These are phyloP conservation scores for Pulveroboletus sp. DNA, from an alignment of 768 basidiomycete species.

Conservation along the genomic window DNA sequence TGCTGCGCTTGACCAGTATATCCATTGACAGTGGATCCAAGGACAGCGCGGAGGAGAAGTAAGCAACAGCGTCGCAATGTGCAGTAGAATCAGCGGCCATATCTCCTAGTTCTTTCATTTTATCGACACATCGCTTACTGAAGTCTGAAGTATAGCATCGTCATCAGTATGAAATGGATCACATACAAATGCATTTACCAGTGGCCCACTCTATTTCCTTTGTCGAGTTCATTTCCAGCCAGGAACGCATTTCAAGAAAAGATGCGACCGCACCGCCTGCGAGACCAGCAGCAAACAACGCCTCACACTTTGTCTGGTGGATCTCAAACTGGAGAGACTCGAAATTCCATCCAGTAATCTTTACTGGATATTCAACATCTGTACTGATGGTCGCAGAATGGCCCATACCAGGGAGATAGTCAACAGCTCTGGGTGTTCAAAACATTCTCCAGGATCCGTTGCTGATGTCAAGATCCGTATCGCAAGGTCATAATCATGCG, in stretches of 20 bases:
- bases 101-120: constrained; percentile 9
- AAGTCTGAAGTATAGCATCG: constrained; percentile 5
- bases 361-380: not conserved
- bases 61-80: constrained; percentile 4
- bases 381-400: not conserved
- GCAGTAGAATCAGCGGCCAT: constrained; percentile 1
- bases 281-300: constrained; percentile 1
- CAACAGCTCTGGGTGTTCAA: constrained; percentile 7
- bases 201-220: constrained; percentile 6
- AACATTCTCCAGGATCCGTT: not conserved
- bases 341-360: constrained; percentile 19
- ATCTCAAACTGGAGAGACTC: constrained; percentile 6
- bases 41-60: constrained; percentile 7
- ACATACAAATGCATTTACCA: not conserved
- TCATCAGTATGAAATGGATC: not conserved
- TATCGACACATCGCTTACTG: constrained; percentile 3
- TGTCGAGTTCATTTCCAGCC: not conserved
- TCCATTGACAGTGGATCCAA: constrained; percentile 1
- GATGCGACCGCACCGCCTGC: constrained; percentile 1
- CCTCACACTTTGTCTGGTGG: constrained; percentile 6
- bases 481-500: constrained; percentile 5
- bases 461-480: constrained; percentile 7
- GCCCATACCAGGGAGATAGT: constrained; percentile 14
- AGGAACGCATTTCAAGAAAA: not conserved
- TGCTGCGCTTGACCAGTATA: constrained; percentile 13